Evolutionary conservation across 2,329 filamentous ascomycete species (phyloP).

Genomic region (Stemphylium vesicarium): DNA sequence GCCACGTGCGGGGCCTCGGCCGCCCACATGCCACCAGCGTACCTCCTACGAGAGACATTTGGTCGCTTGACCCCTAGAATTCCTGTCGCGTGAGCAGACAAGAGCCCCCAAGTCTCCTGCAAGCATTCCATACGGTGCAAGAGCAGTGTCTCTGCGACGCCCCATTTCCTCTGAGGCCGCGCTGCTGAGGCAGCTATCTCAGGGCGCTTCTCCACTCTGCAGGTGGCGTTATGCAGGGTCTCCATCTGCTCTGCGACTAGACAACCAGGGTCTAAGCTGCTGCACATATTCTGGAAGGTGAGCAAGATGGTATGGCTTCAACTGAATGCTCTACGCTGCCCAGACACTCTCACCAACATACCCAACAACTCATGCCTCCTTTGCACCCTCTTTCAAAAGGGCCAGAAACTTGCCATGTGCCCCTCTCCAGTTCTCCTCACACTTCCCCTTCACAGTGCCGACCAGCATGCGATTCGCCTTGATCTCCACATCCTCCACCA

Average conservation of each 20-base stretch:
- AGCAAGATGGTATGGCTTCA: background rate
- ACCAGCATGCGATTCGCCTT: slow-evolving; percentile 41
- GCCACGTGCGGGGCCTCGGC: slow-evolving; percentile 26
- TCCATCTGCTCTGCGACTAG: slow-evolving; percentile 16
- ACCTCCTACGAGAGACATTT: slow-evolving; percentile 11
- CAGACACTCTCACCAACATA: background rate
- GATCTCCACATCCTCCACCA: slow-evolving; percentile 49
- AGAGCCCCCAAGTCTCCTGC: background rate
- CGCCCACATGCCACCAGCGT: slow-evolving; percentile 18
- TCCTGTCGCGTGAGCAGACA: slow-evolving; percentile 22
- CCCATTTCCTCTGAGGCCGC: background rate
- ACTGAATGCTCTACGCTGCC: background rate
- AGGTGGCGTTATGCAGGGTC: slow-evolving; percentile 36
- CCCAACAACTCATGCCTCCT: background rate
- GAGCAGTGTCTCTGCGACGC: background rate
- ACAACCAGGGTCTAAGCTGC: background rate
- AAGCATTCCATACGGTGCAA: background rate
- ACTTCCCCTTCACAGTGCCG: slow-evolving; percentile 46
- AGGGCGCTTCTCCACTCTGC: slow-evolving; percentile 16
- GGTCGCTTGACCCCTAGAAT: slow-evolving; percentile 24
- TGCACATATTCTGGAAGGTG: background rate
- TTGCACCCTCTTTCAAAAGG: slow-evolving; percentile 22
- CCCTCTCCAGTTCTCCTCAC: slow-evolving; percentile 45
- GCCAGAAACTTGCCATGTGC: slow-evolving; percentile 40
- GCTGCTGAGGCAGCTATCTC: slow-evolving; percentile 1